Conservation (phyloP, 768 basidiomycete species). For the Chalciporus pseudorubinellus region DNA sequence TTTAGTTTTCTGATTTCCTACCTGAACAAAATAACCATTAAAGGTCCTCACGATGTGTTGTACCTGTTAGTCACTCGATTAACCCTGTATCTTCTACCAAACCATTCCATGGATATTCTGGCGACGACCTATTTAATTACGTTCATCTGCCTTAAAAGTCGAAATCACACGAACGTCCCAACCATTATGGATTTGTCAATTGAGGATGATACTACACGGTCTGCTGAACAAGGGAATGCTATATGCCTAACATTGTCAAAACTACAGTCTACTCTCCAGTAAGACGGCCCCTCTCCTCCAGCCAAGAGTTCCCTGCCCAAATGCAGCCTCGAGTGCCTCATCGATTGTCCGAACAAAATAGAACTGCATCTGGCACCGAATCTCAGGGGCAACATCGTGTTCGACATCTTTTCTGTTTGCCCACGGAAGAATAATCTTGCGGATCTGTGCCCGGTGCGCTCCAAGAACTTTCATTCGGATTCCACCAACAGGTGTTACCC, state of each 20-base stretch:
- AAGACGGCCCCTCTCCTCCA: conserved; percentile 58
- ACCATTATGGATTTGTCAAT: neutral
- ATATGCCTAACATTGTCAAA: neutral
- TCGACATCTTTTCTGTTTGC: conserved; percentile 87
- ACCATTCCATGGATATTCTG: conserved; percentile 6
- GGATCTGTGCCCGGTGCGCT: conserved; percentile 83
- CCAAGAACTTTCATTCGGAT: conserved; percentile 92
- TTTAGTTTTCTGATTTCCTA: conserved; percentile 11
- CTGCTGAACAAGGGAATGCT: neutral
- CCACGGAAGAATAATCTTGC: conserved; percentile 80
- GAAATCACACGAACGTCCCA: neutral
- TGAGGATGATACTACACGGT: neutral
- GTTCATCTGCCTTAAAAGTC: neutral
- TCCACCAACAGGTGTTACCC: conserved; percentile 81
- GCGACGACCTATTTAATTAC: neutral
- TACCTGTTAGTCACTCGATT: conserved; percentile 6
- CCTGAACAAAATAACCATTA: conserved; percentile 11
- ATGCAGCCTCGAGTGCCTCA: conserved; percentile 81
- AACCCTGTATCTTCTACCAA: conserved; percentile 16
- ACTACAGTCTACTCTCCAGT: conserved; percentile 52
- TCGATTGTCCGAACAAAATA: conserved; percentile 76
- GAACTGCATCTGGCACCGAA: conserved; percentile 74
- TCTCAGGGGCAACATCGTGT: conserved; percentile 74
- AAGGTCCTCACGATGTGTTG: conserved; percentile 8
- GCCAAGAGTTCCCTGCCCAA: conserved; percentile 63